A percentile compares a stretch with the other conserved stretches of the same genome.
These are phyloP conservation scores for Catunica adiposa DNA, from an alignment of 2,329 filamentous ascomycete genomes.

Conservation along the genomic window DNA sequence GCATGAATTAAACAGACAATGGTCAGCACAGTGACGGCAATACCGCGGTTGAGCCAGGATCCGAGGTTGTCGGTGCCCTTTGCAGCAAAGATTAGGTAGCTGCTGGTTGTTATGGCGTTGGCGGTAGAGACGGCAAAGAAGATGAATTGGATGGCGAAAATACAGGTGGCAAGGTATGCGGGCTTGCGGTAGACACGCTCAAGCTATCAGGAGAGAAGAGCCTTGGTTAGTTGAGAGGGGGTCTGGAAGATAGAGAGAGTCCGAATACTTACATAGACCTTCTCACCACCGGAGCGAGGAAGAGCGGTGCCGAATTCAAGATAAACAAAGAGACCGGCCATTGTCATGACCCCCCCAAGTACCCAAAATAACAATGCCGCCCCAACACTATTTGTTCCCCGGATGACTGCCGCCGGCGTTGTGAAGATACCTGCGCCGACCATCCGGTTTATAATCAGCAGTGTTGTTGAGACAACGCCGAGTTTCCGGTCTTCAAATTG, in stretches of 20 bases:
- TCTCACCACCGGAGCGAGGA: conserved; percentile 45
- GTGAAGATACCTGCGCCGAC: conserved; percentile 43
- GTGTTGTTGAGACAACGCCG: conserved; percentile 28
- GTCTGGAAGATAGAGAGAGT: neutral
- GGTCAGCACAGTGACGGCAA: conserved; percentile 36
- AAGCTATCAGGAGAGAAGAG: conserved; percentile 20
- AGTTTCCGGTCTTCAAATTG: conserved; percentile 8
- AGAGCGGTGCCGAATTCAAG: conserved; percentile 48
- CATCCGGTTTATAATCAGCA: conserved; percentile 42
- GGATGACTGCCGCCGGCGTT: conserved; percentile 36
- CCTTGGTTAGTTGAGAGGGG: neutral
- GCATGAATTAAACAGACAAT: conserved; percentile 27
- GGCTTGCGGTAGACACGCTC: conserved; percentile 38
- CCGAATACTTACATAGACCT: conserved; percentile 33
- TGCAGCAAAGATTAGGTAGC: conserved; percentile 37
- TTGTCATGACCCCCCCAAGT: conserved; percentile 14
- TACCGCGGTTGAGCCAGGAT: conserved; percentile 40
- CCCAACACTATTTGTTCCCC: conserved; percentile 35
- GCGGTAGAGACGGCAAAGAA: conserved; percentile 43
- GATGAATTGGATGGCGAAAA: conserved; percentile 44
- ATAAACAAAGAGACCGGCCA: conserved; percentile 36
- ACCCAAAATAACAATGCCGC: conserved; percentile 17
- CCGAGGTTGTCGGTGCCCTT: conserved; percentile 30
- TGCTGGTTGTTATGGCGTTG: conserved; percentile 41
- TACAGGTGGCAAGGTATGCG: conserved; percentile 40